phyloP scores from a whole-genome alignment of 768 basidiomycete genomes.

The Termitomyces sp. region DNA sequence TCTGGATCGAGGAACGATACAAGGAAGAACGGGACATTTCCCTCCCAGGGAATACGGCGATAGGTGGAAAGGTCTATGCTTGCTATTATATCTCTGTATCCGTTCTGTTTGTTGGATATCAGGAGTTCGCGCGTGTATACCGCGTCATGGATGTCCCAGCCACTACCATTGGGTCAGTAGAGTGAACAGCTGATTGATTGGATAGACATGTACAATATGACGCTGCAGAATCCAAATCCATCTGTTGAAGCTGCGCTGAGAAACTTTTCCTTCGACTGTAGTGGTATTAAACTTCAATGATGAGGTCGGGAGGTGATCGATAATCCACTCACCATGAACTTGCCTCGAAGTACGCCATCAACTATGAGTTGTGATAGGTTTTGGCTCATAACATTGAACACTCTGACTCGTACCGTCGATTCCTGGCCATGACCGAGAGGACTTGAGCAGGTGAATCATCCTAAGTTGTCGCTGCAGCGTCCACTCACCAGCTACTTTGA shows the following conservation, averaged over 20 bases:
- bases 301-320: background rate
- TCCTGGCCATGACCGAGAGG: conserved; percentile 19
- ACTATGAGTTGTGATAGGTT: conserved; percentile 36
- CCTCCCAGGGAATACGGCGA: conserved; percentile 89
- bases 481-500: conserved; percentile 85
- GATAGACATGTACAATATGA: conserved; percentile 59
- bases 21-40: conserved; percentile 89
- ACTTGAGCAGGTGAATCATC: background rate
- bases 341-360: conserved; percentile 93
- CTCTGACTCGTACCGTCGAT: conserved; percentile 55
- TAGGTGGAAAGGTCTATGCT: conserved; percentile 82
- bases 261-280: conserved; percentile 90
- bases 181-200: background rate
- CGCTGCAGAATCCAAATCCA: conserved; percentile 92
- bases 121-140: conserved; percentile 82
- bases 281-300: background rate
- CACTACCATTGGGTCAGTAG: conserved; percentile 33
- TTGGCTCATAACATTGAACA: background rate
- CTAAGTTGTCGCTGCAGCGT: background rate
- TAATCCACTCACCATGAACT: conserved; percentile 62
- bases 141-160: conserved; percentile 90
- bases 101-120: conserved; percentile 89
- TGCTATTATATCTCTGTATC: conserved; percentile 87
- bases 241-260: conserved; percentile 69
- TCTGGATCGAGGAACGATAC: conserved; percentile 88